Percentiles rank a stretch among this genome's conserved stretches.
phyloP scores from a whole-genome alignment of 1,284 basidiomycete genomes.

The Coniferiporia sulphurascens region DNA sequence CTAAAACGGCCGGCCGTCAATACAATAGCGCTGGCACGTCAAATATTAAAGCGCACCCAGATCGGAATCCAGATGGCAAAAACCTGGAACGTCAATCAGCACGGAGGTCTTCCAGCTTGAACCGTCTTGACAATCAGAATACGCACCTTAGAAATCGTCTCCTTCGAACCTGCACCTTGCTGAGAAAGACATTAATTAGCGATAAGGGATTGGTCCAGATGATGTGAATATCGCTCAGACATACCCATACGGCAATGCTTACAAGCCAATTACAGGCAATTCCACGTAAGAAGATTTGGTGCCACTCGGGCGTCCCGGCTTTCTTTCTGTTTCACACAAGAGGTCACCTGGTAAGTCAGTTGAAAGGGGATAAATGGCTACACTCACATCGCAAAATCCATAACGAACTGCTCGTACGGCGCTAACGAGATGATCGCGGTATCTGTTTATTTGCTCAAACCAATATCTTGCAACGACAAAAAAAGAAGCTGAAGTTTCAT shows the following conservation, averaged over 20 bases:
- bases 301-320: slow-evolving; percentile 60
- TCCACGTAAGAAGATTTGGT: slow-evolving; percentile 71
- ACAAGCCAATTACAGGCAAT: slow-evolving; percentile 81
- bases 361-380: background rate
- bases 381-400: slow-evolving; percentile 49
- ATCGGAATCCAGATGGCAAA: slow-evolving; percentile 73
- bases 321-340: slow-evolving; percentile 42
- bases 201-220: background rate
- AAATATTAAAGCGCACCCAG: slow-evolving; percentile 42
- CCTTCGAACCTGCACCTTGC: slow-evolving; percentile 71
- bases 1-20: slow-evolving; percentile 29
- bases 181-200: slow-evolving; percentile 24
- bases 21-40: background rate
- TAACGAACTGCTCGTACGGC: slow-evolving; percentile 53
- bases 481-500: slow-evolving; percentile 4
- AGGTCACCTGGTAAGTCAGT: background rate
- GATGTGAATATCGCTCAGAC: slow-evolving; percentile 22
- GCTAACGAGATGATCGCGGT: slow-evolving; percentile 51
- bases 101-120: background rate
- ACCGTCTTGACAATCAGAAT: background rate
- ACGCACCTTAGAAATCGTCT: slow-evolving; percentile 64
- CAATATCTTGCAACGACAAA: background rate
- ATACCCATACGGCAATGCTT: slow-evolving; percentile 71
- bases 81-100: slow-evolving; percentile 34
- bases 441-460: slow-evolving; percentile 32